phyloP scores from a whole-genome alignment of 2,329 filamentous ascomycete genomes.

The Endothia cerciana region DNA sequence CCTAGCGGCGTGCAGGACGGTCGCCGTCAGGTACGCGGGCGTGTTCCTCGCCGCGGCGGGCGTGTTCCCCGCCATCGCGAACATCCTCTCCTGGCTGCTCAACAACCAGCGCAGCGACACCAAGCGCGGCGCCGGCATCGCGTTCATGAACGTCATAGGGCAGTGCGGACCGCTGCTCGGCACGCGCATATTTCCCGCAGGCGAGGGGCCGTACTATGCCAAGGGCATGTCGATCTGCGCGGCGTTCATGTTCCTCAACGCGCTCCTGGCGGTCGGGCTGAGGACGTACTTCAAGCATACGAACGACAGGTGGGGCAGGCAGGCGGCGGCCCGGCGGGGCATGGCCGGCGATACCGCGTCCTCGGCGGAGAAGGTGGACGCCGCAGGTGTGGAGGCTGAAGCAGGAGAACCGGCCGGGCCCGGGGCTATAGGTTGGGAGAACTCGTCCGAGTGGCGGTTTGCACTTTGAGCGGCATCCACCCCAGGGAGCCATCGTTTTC shows the following conservation, averaged over 20 bases:
- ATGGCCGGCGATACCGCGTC: not conserved
- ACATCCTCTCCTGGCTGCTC: conserved; percentile 71
- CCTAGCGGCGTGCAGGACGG: conserved; percentile 57
- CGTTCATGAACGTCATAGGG: conserved; percentile 64
- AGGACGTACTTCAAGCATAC: conserved; percentile 40
- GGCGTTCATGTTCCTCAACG: conserved; percentile 48
- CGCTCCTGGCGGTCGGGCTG: conserved; percentile 39
- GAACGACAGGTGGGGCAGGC: conserved; percentile 39
- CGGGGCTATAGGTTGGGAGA: conserved; percentile 12
- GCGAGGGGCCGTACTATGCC: conserved; percentile 42
- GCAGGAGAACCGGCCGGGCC: not conserved
- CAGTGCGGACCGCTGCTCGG: conserved; percentile 67
- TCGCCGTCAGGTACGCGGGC: conserved; percentile 49
- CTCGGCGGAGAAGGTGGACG: not conserved
- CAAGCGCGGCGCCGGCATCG: conserved; percentile 65
- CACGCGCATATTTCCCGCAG: conserved; percentile 63
- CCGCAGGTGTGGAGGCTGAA: not conserved
- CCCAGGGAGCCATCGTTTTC: not conserved
- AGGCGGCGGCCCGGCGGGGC: conserved; percentile 30
- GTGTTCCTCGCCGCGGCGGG: conserved; percentile 51
- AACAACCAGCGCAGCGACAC: conserved; percentile 73
- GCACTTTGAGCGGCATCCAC: conserved; percentile 4
- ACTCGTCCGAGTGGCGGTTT: conserved; percentile 22
- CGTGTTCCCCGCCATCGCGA: conserved; percentile 67
- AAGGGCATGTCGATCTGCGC: conserved; percentile 46